Base-by-base conservation (phyloP, 495 filamentous ascomycete species). In the Aspergillus diversus region DNA sequence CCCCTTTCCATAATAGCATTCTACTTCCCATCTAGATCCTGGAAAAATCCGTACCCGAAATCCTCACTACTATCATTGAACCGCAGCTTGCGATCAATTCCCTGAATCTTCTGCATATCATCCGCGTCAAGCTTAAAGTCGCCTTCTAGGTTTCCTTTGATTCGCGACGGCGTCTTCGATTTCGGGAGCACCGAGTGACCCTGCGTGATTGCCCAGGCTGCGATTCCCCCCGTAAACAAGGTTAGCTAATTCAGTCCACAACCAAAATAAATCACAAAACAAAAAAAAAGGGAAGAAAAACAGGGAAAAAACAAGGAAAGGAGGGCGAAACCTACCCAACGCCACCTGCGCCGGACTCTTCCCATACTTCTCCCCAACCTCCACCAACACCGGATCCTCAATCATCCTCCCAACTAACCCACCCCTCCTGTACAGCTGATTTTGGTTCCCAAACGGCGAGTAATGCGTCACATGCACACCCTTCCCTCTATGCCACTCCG, bases 371-470 rank as follows among this genome's bases (percentile, higher is more conserved):
- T 86, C 80, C 5, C 85, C 88, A 58, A 91, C 81, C 46, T 86
- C 80, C 12, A 77, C 77, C 33, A 90, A 73, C 1, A 81, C 77
- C 0, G 86, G 83, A 51, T 90, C 87, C 7, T 90, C 81, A 60
- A 89, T 85, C 16, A 89, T 61, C 65, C 84, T 84, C 1, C 75
- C 80, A 65, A 85, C 71, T 27, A 80, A 74, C 55, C 77, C 73
- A 11, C 75, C 81, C 3, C 64, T 69, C 31, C 77, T 69, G 66
- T 91, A 92, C 21, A 84, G 76, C 52, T 81, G 75, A 67, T 91
- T 91, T 71, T 86, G 85, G 69, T 92, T 92, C 39, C 87, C 90
- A 34, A 92, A 87, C 2, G 88, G 87, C 15, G 83, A 87, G 71
- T 90, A 91, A 32, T 86, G 84, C 43, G 82, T 86, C 35, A 90